Percentiles rank a stretch among this genome's conserved stretches.
phyloP scores from a whole-genome alignment of 2,329 filamentous ascomycete genomes.

The Xylariaceae sp. region DNA sequence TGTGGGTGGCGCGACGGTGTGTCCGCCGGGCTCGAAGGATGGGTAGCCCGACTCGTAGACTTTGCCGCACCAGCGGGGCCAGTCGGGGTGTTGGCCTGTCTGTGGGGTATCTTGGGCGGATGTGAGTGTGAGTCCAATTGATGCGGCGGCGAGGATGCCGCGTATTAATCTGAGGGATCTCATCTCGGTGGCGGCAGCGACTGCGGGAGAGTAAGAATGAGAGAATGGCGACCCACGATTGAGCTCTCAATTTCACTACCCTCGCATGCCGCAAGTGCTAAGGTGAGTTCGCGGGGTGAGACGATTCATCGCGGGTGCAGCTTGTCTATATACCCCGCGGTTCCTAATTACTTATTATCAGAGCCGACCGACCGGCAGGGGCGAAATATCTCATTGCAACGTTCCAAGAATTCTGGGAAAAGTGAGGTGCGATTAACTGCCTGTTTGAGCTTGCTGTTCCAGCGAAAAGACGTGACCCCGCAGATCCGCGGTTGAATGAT shows the following conservation, averaged over 20 bases:
- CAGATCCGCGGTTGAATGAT: not conserved
- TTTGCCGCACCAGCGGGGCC: conserved; percentile 57
- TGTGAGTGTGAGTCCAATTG: not conserved
- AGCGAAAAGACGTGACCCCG: not conserved
- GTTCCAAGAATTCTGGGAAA: conserved; percentile 2
- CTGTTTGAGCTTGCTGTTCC: conserved; percentile 4
- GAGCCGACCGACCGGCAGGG: no score
- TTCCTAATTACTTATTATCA: not conserved
- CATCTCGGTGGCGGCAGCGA: no score
- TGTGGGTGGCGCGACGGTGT: conserved; percentile 46
- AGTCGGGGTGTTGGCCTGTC: conserved; percentile 50
- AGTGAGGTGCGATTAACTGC: conserved; percentile 6
- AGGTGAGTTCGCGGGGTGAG: no score
- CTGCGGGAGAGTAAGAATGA: not conserved
- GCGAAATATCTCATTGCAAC: conserved; percentile 10
- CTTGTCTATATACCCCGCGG: conserved; percentile 10
- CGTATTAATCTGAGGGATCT: not conserved
- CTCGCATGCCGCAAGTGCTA: not conserved
- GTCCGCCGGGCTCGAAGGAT: conserved; percentile 54
- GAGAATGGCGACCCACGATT: no score
- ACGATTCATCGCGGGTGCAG: no score
- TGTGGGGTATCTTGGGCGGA: conserved; percentile 37
- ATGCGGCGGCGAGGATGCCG: conserved; percentile 6
- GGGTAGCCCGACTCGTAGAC: conserved; percentile 53
- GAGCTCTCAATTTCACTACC: no score